phyloP scores from a whole-genome alignment of 192 early-diverging fungal species.

The Phycomyces blakesleeanus region DNA sequence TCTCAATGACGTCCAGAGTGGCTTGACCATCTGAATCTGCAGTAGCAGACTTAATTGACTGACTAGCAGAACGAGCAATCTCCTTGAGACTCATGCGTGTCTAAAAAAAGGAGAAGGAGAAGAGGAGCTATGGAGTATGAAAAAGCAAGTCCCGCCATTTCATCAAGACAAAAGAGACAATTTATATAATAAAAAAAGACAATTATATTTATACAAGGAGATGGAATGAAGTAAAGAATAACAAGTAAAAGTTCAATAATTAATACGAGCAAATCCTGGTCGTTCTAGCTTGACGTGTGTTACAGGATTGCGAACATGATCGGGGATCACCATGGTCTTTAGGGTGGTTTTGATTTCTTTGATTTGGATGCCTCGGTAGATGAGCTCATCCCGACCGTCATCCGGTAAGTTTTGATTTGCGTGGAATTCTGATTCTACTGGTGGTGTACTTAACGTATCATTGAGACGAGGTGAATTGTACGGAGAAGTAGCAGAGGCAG shows the following conservation, averaged over 20 bases:
- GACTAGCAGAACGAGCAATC: constrained; percentile 9
- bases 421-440: neutral
- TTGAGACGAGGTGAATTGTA: neutral
- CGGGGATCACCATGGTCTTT: constrained; percentile 37
- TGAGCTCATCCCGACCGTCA: constrained; percentile 30
- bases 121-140: neutral
- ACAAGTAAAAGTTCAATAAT: constrained; percentile 17
- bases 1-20: constrained; percentile 29
- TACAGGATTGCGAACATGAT: constrained; percentile 28
- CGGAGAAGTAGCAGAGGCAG: neutral
- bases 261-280: constrained; percentile 34
- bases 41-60: constrained; percentile 3
- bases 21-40: constrained; percentile 17
- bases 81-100: constrained; percentile 5
- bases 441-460: neutral
- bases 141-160: neutral
- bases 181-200: neutral
- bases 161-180: neutral
- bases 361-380: constrained; percentile 35
- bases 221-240: too few relatives aligned
- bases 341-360: constrained; percentile 42
- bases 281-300: constrained; percentile 27
- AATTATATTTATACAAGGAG: constrained; percentile 3
- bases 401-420: constrained; percentile 4
- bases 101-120: neutral